phyloP scores from a whole-genome alignment of 2,329 filamentous ascomycete genomes.

The Colletotrichum sp. region DNA sequence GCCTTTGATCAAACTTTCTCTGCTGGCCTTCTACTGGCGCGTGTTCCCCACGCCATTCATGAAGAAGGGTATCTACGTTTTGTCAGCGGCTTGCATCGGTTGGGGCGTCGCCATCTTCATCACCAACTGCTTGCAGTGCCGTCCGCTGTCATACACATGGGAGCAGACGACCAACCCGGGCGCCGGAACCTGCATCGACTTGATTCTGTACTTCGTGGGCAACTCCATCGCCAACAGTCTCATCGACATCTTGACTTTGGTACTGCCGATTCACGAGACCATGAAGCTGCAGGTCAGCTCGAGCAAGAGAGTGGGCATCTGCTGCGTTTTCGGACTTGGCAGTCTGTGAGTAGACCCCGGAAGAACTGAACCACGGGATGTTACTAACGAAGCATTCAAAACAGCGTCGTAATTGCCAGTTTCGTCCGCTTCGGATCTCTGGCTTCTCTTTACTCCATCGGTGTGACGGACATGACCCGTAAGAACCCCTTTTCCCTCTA shows the following conservation, averaged over 20 bases:
- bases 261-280: constrained; percentile 1
- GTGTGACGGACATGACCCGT: constrained; percentile 4
- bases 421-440: constrained; percentile 1
- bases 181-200: background rate
- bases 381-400: background rate
- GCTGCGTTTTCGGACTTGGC: background rate
- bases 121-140: constrained; percentile 5
- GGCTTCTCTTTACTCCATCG: background rate
- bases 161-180: background rate
- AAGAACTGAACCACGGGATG: background rate
- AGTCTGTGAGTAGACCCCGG: background rate
- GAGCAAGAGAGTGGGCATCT: background rate
- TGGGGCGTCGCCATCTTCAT: background rate
- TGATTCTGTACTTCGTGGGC: background rate
- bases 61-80: background rate
- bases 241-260: background rate
- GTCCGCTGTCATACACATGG: background rate
- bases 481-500: background rate
- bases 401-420: constrained; percentile 1
- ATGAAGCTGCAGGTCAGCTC: constrained; percentile 11
- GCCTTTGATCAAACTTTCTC: background rate
- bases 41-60: background rate
- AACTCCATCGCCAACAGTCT: constrained; percentile 4
- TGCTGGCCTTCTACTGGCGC: constrained; percentile 3
- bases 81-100: background rate